Evolutionary conservation across 768 basidiomycete genomes (phyloP), one percentile per base, ranked within the genome.

Genomic region (Cyathus striatus): DNA sequence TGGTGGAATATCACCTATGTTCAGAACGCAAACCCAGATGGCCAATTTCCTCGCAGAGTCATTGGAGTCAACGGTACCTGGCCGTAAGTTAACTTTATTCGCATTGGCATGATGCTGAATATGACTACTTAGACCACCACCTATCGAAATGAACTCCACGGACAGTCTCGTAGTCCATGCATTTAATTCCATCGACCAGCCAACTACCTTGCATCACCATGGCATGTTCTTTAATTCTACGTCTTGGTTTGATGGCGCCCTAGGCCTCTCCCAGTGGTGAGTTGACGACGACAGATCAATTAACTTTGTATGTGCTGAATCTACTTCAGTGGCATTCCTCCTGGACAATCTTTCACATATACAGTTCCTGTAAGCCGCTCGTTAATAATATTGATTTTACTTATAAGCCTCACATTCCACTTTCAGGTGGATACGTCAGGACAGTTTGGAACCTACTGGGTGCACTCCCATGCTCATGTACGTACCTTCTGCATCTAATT

Each of bases 201-300:
- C 36, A 37, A 18, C 36, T 18, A 37, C 36, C 18, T 18, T 37
- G 9, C 36, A 37, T 18, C 36, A 37, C 17, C 36, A 37, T 18
- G 36, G 36, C 9, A 37, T 37, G 36, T 37, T 9, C 17, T 37
- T 37, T 18, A 37, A 37, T 37, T 37, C 36, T 9, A n/a, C 36
- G 12, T 10, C 10, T n/a, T 37, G 36, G 36, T n/a, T 10, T n/a
- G 36, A 37, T 21, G 36, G 36, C 18, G 36, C 36, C 17, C 9
- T n/a, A 18, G 36, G 36, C 12, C 13, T 37, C 10, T 37, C 36
- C 18, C n/a, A 37, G 18, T 37, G 36, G 36, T 37, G 18, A 37
- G 36, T n/a, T 10, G 9, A 18, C 36, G n/a, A n/a, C n/a, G n/a
- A n/a, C n/a, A n/a, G n/a, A n/a, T n/a, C n/a, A n/a, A n/a, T n/a